Percentiles rank a stretch among this genome's conserved stretches.
These are phyloP conservation scores for Fomitopsis schrenkii DNA, from an alignment of 1,284 basidiomycete species.

Conservation along the genomic window DNA sequence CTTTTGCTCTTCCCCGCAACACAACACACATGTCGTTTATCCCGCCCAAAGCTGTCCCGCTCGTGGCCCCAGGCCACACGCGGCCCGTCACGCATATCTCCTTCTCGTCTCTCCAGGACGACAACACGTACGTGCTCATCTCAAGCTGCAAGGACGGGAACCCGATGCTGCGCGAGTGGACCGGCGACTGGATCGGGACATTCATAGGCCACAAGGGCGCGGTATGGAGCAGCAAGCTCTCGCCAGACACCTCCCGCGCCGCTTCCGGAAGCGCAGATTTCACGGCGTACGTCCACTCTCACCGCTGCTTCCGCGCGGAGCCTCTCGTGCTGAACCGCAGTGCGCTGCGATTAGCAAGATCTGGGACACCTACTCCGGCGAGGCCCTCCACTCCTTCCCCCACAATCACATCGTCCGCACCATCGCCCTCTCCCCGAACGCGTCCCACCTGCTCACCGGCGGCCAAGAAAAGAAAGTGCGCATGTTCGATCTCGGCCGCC, in stretches of 20 bases:
- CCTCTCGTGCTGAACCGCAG: conserved; percentile 6
- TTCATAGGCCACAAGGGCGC: conserved; percentile 99
- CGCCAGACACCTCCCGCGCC: conserved; percentile 81
- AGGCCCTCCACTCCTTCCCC: conserved; percentile 85
- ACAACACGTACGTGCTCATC: conserved; percentile 83
- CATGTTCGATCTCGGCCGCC: conserved; percentile 85
- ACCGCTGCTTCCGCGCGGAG: background rate
- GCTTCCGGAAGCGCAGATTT: conserved; percentile 97
- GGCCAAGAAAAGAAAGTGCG: conserved; percentile 98
- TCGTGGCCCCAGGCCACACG: conserved; percentile 78
- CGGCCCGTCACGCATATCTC: conserved; percentile 93
- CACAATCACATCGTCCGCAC: conserved; percentile 98
- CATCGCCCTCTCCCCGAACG: conserved; percentile 76
- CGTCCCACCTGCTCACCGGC: conserved; percentile 78
- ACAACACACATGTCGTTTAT: conserved; percentile 24
- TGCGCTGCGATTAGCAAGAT: conserved; percentile 67
- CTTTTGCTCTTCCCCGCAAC: conserved; percentile 11
- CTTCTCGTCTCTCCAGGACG: conserved; percentile 82
- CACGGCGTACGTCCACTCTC: conserved; percentile 72
- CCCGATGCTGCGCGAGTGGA: conserved; percentile 95
- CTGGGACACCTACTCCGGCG: conserved; percentile 95
- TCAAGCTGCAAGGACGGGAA: conserved; percentile 97
- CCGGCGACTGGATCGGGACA: conserved; percentile 98
- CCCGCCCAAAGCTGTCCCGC: conserved; percentile 63
- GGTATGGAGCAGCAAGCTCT: conserved; percentile 96